Conservation (phyloP, 2,329 filamentous ascomycete genomes). For the Cladosporium sp. region DNA sequence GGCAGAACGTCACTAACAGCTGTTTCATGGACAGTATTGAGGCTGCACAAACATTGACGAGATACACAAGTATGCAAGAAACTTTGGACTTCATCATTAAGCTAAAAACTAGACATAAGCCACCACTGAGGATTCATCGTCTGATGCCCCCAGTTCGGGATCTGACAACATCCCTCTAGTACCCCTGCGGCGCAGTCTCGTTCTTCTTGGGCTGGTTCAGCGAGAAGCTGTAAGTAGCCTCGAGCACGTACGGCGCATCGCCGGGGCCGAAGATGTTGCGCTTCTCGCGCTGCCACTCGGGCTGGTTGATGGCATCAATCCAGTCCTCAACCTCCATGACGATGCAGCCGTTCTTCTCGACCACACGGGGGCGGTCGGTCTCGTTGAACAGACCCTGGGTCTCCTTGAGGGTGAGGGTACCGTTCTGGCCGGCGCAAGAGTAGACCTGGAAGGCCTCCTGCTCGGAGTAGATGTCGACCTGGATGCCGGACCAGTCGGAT, state of each 20-base stretch:
- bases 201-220: slow-evolving; percentile 30
- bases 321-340: slow-evolving; percentile 92
- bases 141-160: not conserved
- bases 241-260: slow-evolving; percentile 46
- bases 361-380: slow-evolving; percentile 59
- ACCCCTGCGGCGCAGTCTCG: slow-evolving; percentile 1
- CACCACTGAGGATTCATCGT: not conserved
- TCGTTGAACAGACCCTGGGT: slow-evolving; percentile 66
- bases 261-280: slow-evolving; percentile 53
- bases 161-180: not conserved
- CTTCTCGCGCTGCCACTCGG: slow-evolving; percentile 73
- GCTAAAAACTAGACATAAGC: not conserved
- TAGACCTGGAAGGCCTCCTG: slow-evolving; percentile 90
- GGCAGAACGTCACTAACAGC: not conserved
- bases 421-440: slow-evolving; percentile 74
- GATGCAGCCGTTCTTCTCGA: slow-evolving; percentile 77
- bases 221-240: slow-evolving; percentile 50
- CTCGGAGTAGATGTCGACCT: slow-evolving; percentile 77
- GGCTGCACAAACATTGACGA: not conserved
- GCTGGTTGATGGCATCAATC: slow-evolving; percentile 95
- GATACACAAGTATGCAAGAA: not conserved
- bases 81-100: not conserved
- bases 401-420: slow-evolving; percentile 64
- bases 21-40: not conserved
- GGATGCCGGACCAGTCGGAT: slow-evolving; percentile 78